A percentile compares a stretch with the other conserved stretches of the same genome.
Conservation (phyloP, 1,139 yeast genomes). For the Debaryomyces fabryi region DNA sequence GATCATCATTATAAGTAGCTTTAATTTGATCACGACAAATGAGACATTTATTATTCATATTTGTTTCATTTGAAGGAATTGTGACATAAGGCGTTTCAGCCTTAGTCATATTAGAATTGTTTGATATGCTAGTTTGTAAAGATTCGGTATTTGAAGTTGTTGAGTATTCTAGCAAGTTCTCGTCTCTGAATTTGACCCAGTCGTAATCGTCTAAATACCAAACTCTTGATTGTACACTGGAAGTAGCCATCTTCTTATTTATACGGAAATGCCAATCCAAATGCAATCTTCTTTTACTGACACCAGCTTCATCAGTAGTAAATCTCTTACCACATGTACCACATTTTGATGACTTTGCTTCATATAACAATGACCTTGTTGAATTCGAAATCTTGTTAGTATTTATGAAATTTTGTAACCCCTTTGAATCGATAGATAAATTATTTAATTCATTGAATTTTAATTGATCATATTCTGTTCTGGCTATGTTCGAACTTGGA, state of each 20-base stretch:
- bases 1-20: conserved; percentile 83
- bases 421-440: conserved; percentile 23
- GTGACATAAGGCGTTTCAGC: conserved; percentile 49
- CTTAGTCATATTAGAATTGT: conserved; percentile 10
- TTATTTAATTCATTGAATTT: conserved; percentile 33
- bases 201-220: conserved; percentile 79
- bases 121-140: conserved; percentile 10
- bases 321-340: conserved; percentile 90
- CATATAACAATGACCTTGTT: conserved; percentile 50
- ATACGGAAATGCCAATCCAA: conserved; percentile 97
- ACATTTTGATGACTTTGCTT: conserved; percentile 76
- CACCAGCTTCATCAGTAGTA: conserved; percentile 61
- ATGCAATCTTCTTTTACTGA: conserved; percentile 57
- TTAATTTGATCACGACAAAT: conserved; percentile 83
- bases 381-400: conserved; percentile 31
- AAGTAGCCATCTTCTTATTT: conserved; percentile 60
- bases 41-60: conserved; percentile 76
- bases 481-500: conserved; percentile 20
- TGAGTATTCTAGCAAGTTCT: conserved; percentile 44
- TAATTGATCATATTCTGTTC: conserved; percentile 36
- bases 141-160: conserved; percentile 22
- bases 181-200: conserved; percentile 78
- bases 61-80: conserved; percentile 71
- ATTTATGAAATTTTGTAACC: conserved; percentile 43
- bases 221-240: conserved; percentile 67